These are phyloP conservation scores for Microdochium bolleyi DNA, from an alignment of 2,329 filamentous ascomycete genomes.

Conservation along the genomic window DNA sequence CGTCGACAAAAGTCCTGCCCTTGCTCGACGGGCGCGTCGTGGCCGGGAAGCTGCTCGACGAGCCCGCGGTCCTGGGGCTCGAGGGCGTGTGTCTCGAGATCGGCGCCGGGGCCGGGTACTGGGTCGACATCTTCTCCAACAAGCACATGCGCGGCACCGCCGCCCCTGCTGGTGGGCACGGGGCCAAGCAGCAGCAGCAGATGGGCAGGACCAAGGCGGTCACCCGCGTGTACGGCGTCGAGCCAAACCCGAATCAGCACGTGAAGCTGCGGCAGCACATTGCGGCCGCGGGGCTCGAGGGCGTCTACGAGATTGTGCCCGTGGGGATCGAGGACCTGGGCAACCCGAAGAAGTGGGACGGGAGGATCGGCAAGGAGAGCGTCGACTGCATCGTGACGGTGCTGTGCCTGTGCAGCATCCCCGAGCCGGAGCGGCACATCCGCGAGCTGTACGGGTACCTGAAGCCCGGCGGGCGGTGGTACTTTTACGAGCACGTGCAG, in stretches of 20 bases:
- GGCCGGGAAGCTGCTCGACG: conserved; percentile 25
- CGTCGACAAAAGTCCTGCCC: conserved; percentile 37
- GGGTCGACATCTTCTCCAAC: conserved; percentile 42
- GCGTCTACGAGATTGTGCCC: conserved; percentile 53
- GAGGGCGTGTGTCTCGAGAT: conserved; percentile 51
- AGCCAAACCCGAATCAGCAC: conserved; percentile 52
- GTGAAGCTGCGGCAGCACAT: conserved; percentile 36
- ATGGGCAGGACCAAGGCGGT: conserved; percentile 14
- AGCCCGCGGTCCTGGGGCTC: conserved; percentile 27
- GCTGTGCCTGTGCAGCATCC: conserved; percentile 56
- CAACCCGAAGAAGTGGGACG: conserved; percentile 29
- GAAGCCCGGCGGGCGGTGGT: conserved; percentile 55
- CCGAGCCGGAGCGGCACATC: conserved; percentile 48
- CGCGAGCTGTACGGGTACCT: conserved; percentile 46
- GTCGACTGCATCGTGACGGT: conserved; percentile 54
- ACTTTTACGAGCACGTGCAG: conserved; percentile 54
- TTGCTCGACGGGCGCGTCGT: conserved; percentile 42
- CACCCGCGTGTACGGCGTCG: conserved; percentile 51
- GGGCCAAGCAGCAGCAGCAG: conserved; percentile 2
- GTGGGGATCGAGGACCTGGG: conserved; percentile 53
- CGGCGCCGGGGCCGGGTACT: conserved; percentile 53
- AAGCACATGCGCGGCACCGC: background rate
- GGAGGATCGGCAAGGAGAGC: conserved; percentile 38
- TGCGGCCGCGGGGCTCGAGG: conserved; percentile 41
- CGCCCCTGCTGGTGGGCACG: too few species aligned